Percentiles rank a stretch among this genome's conserved stretches.
These are phyloP conservation scores for Penicillium fuscoglaucum DNA, from an alignment of 2,329 filamentous ascomycete genomes.

Conservation along the genomic window DNA sequence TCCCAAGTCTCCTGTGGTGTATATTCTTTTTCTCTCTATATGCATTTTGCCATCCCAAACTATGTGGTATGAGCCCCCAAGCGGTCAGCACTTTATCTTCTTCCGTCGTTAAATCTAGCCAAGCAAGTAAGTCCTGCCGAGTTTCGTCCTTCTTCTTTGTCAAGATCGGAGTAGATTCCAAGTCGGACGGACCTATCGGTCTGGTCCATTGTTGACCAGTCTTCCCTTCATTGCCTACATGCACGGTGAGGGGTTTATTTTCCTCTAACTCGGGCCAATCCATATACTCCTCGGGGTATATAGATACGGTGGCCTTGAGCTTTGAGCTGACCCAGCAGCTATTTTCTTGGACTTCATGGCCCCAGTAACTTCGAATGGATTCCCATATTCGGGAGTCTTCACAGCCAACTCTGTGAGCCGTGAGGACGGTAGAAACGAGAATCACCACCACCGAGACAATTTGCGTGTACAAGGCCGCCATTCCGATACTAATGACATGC, in stretches of 20 bases:
- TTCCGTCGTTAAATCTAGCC: conserved; percentile 14
- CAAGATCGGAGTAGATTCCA: background rate
- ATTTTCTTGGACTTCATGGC: background rate
- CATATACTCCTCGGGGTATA: background rate
- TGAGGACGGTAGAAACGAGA: conserved; percentile 8
- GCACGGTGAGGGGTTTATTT: background rate
- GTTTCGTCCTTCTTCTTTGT: background rate
- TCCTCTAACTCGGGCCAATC: background rate
- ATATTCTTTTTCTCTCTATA: conserved; percentile 14
- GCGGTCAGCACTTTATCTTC: conserved; percentile 11
- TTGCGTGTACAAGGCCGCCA: background rate
- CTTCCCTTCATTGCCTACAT: background rate
- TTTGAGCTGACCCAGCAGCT: background rate
- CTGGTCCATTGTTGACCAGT: background rate
- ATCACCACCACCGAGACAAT: background rate
- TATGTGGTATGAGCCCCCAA: conserved; percentile 19
- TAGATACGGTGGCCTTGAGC: background rate
- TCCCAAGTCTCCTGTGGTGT: background rate
- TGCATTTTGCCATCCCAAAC: conserved; percentile 5
- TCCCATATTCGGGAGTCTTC: conserved; percentile 8
- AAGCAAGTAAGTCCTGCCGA: conserved; percentile 16
- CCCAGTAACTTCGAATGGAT: background rate
- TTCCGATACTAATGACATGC: background rate
- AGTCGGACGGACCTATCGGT: background rate
- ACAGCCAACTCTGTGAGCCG: conserved; percentile 10